Base-by-base conservation (phyloP, 495 filamentous ascomycete species). In the Aspergillus taichungensis region DNA sequence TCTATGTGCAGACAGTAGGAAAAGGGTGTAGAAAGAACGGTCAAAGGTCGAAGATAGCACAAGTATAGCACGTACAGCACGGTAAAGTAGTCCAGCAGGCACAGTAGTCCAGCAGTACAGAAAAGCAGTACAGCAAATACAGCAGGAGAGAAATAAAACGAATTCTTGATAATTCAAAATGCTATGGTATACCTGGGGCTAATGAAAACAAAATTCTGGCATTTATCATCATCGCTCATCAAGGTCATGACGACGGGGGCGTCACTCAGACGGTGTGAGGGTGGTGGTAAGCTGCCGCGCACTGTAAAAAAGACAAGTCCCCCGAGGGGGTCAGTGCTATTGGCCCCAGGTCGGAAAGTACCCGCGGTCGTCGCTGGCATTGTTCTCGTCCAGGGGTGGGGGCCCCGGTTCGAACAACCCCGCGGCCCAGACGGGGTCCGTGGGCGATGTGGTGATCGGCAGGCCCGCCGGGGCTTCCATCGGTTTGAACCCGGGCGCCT, bases 211-310 rank as follows among this genome's bases (percentile, higher is more conserved):
- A 44, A 42, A 55, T 41, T 49, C 50, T 64, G 57, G 65, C 65
- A 67, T 70, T 64, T 68, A 65, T 73, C 67, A 69, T 73, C 69
- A 73, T 73, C 69, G 67, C 67, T 73, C 69, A 73, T 73, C 68
- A 73, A 56, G 66, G 67, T 71, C 67, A 58, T 73, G 50, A 71
- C 67, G 66, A 70, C 67, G 59, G 48, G 48, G 13, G 35, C 48
- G 52, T 55, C 56, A 53, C 49, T 53, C 47, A 54, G 52, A 57
- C 54, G 47, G 66, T 66, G 60, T 66, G 57, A 64, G 71, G 66
- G 67, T 71, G 66, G 67, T 73, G 67, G 66, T 64, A 64, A 61
- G 54, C 57, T 59, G 63, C 57, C 51, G 54, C 58, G 40, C 47
- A 52, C 45, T 49, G 37, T 37, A 46, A 18, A 36, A 13, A 30